phyloP scores from a whole-genome alignment of 176 grass and related monocot genomes.

The Rhynchospora breviuscula region DNA sequence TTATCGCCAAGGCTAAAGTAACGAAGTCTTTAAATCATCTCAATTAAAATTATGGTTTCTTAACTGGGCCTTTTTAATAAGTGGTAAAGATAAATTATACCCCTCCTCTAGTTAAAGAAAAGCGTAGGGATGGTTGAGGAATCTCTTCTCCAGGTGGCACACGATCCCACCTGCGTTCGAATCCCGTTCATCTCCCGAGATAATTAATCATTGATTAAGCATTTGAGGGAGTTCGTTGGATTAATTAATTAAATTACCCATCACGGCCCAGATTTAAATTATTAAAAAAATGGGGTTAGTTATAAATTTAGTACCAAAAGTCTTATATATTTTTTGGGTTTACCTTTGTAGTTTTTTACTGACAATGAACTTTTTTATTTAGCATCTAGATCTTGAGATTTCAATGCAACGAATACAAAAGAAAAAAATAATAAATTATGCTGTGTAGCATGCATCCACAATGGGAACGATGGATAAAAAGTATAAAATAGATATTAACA shows the following conservation, averaged over 20 bases:
- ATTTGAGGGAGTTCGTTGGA: slow-evolving; percentile 25
- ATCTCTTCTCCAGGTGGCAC: slow-evolving; percentile 68
- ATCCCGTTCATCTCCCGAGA: slow-evolving; percentile 35
- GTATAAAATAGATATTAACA: background rate
- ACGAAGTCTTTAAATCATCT: slow-evolving; percentile 43
- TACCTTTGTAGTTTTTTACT: background rate
- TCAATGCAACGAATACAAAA: background rate
- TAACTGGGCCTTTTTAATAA: background rate
- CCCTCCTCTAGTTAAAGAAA: slow-evolving; percentile 22
- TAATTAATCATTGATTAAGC: slow-evolving; percentile 82
- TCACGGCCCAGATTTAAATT: slow-evolving; percentile 1
- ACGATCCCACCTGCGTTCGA: slow-evolving; percentile 46
- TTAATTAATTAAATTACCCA: slow-evolving; percentile 18
- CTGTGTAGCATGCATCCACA: background rate
- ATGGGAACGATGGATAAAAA: background rate
- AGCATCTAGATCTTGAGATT: slow-evolving; percentile 21
- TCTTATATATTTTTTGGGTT: background rate
- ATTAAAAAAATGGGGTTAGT: background rate
- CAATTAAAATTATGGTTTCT: slow-evolving; percentile 34
- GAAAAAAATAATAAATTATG: background rate
- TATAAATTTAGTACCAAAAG: background rate
- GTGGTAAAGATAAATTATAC: background rate
- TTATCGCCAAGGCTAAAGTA: slow-evolving; percentile 41
- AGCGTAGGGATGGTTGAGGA: slow-evolving; percentile 29
- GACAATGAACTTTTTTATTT: background rate